Evolutionary conservation across 192 early-diverging fungal genomes (phyloP), one percentile per base, ranked within the genome.

Genomic region (Coemansia sp.): DNA sequence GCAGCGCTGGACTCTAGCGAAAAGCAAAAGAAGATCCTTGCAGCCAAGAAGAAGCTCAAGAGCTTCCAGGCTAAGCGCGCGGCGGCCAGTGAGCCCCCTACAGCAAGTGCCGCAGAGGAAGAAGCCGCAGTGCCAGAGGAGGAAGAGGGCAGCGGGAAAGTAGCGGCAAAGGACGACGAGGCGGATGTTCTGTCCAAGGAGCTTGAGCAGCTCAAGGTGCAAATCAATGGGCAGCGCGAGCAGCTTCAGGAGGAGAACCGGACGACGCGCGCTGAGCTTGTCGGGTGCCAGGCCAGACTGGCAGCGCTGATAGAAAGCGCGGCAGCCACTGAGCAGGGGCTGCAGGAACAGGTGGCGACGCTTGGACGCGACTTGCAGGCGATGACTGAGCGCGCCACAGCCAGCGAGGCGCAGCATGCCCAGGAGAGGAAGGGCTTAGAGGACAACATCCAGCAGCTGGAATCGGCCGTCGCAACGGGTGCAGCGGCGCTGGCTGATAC

Each of bases 11-110:
- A 82, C 33, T 66, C 72, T 3, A 74, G 54, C 66, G 80, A 82
- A 33, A 82, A 82, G 75, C 80, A 77, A 27, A 77, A 77, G 47
- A 83, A 83, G 57, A 77, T 83, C 6, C 57, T 78, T 11, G 80
- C 80, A 4, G 80, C 80, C n/a, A 83, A 83, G 70, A 83, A 83
- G 64, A 77, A 78, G 70, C 80, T 78, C 40, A 77, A 75, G 63
- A 75, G 66, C 66, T 82, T 82, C 69, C 80, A 82, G 57, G 75
- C 72, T 54, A 75, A 75, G 63, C 80, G 80, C 44, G 80, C 80
- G 40, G 79, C 72, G 36, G 78, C 66, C 40, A 42, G 66, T 20
- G 41, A 22, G 24, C 15, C 60, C 1, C 46, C 27, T 27, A 38
- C 72, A 8, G 29, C 51, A 22, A 36, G 52, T 10, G 36, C 49